Base-by-base conservation (phyloP, 2,329 filamentous ascomycete genomes). In the Ceratocystis cubensis region DNA sequence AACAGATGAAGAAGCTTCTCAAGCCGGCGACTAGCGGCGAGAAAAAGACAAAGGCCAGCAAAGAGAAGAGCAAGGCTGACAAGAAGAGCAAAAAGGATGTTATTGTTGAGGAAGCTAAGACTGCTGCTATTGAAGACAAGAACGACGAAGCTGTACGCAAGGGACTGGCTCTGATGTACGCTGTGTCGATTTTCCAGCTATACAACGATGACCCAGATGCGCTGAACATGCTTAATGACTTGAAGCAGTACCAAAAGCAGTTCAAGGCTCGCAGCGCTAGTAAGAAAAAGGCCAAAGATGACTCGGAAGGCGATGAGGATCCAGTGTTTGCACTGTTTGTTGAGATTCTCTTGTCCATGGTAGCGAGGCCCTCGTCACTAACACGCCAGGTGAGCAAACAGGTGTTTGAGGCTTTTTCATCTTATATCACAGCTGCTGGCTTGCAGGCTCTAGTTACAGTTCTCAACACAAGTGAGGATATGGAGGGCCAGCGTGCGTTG, bases 201-300 rank as follows among this genome's bases (percentile, higher is more conserved):
- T 96, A 96, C 77, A 92, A 93, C 72, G 89, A 91, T 28, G 91
- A 96, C 68, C 81, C 88, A 0, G 94, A 97, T 73, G 89, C 91
- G 0, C 82, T 96, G 25, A 86, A 88, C 62, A 87, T 94, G 69
- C 78, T 96, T 7, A 84, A 88, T 65, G 93, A 96, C 71, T 80
- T 96, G n/a, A 83, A 88, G 70, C 80, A 87, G 68, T 91, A 88
- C 74, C 88, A 87, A 68, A 81, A 88, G 56, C 86, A 85, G 72
- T 79, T 88, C 63, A 81, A 85, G 70, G 78, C 80, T 63, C 73
- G 72, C 25, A 73, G 72, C 20, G 66, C 70, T 2, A 76, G 76
- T 0, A 80, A 84, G 69, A 76, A 83, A 48, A 79, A 84, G 71
- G 75, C 78, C 0, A 83, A 82, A 5, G 53, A 25, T 17, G 53